These are phyloP conservation scores for Thelonectria blattea DNA, from an alignment of 2,329 filamentous ascomycete species.

Conservation along the genomic window DNA sequence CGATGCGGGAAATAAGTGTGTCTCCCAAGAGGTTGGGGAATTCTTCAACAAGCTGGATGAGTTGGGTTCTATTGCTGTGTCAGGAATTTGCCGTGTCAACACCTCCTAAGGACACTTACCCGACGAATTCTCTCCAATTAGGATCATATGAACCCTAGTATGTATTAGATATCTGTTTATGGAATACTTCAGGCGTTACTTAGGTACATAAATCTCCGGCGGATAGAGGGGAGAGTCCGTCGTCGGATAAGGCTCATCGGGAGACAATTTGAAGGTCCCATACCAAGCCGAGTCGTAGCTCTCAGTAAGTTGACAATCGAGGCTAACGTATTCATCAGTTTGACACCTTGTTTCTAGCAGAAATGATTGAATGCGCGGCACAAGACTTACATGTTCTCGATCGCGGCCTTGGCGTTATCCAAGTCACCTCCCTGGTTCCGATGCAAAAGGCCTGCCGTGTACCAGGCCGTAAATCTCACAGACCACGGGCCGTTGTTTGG, in stretches of 20 bases:
- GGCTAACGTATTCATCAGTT: constrained; percentile 15
- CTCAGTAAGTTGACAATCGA: constrained; percentile 44
- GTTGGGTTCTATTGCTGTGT: constrained; percentile 32
- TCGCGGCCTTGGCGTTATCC: constrained; percentile 43
- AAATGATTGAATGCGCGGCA: too few species aligned
- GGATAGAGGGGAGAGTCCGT: constrained; percentile 42
- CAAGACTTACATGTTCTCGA: constrained; percentile 42
- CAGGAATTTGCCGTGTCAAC: background rate
- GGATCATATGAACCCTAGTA: constrained; percentile 33
- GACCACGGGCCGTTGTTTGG: constrained; percentile 51
- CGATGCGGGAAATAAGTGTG: constrained; percentile 43
- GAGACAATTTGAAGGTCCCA: constrained; percentile 48
- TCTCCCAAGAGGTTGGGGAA: constrained; percentile 41
- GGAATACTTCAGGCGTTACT: background rate
- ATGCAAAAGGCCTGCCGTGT: constrained; percentile 45
- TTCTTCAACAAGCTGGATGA: constrained; percentile 46
- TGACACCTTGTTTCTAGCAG: too few species aligned
- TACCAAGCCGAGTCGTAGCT: constrained; percentile 50
- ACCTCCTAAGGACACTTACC: constrained; percentile 22
- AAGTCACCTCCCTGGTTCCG: constrained; percentile 45
- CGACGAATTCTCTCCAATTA: constrained; percentile 48
- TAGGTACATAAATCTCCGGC: constrained; percentile 18
- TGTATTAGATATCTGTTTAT: background rate
- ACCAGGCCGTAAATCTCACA: constrained; percentile 51
- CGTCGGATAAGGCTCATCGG: constrained; percentile 47